Evolutionary conservation across 805 yeast genomes (phyloP).

Genomic region (Candida orba): DNA sequence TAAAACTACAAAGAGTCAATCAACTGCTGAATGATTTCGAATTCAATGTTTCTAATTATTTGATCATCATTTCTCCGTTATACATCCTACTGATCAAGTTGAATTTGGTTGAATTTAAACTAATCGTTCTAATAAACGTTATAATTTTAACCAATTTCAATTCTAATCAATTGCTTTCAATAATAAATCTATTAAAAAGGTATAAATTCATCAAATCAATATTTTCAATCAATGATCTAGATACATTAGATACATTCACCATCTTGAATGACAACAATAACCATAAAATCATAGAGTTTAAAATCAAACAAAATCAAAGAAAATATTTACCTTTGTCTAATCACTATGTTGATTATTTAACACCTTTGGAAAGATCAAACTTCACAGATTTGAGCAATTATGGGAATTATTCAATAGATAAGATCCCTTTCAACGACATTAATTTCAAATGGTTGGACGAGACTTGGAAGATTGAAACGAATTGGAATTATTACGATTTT

Average conservation of each 20-base stretch:
- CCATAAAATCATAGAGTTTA: constrained; percentile 40
- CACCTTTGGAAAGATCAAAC: constrained; percentile 46
- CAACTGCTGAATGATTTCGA: not conserved
- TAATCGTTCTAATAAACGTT: constrained; percentile 1
- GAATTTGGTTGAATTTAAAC: not conserved
- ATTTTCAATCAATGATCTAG: constrained; percentile 1
- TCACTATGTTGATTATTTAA: constrained; percentile 34
- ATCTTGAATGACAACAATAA: constrained; percentile 5
- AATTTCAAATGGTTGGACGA: constrained; percentile 55
- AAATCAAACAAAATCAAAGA: constrained; percentile 49
- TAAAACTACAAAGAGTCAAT: constrained; percentile 1
- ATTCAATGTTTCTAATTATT: constrained; percentile 5
- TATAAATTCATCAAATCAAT: constrained; percentile 6
- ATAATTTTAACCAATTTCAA: constrained; percentile 5
- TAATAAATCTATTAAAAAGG: constrained; percentile 1
- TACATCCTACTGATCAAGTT: constrained; percentile 4
- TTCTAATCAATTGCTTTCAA: constrained; percentile 4
- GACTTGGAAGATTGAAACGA: constrained; percentile 40
- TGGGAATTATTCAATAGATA: constrained; percentile 29
- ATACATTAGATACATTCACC: constrained; percentile 1
- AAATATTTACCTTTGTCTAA: constrained; percentile 20
- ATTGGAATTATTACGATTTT: constrained; percentile 48
- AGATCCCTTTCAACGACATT: constrained; percentile 39
- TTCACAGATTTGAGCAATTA: constrained; percentile 35
- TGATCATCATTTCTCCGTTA: constrained; percentile 4